These are phyloP conservation scores for Pseudogymnoascus destructans DNA, from an alignment of 2,329 filamentous ascomycete genomes.

Conservation along the genomic window DNA sequence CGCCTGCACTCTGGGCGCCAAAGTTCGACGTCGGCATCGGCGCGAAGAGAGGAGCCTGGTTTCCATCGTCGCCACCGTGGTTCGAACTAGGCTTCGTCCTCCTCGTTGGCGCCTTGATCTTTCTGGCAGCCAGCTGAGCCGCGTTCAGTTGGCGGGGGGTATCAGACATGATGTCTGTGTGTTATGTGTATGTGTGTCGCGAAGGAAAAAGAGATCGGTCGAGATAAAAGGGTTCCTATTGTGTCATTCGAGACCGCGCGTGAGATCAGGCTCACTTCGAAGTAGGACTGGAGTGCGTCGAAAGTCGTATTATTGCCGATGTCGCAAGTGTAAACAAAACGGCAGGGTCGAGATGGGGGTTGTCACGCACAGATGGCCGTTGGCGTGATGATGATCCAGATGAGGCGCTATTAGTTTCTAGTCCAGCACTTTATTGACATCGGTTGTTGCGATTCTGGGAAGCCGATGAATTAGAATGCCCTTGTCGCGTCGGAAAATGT, in stretches of 20 bases:
- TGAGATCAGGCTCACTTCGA: slow-evolving; percentile 3
- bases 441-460: slow-evolving; percentile 1
- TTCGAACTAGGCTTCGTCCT: slow-evolving; percentile 6
- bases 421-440: neutral
- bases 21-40: slow-evolving; percentile 11
- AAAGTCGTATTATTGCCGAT: neutral
- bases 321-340: neutral
- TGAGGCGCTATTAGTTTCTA: slow-evolving; percentile 4
- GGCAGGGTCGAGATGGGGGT: neutral
- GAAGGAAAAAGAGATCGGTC: neutral
- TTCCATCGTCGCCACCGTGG: slow-evolving; percentile 6
- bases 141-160: slow-evolving; percentile 17
- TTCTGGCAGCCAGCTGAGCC: slow-evolving; percentile 24
- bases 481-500: slow-evolving; percentile 2
- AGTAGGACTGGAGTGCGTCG: neutral
- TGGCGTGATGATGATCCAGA: neutral
- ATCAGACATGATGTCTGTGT: neutral
- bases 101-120: slow-evolving; percentile 20
- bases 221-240: neutral
- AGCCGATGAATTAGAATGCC: neutral
- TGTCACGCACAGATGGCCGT: neutral
- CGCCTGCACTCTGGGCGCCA: slow-evolving; percentile 12
- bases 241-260: neutral
- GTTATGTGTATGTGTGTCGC: neutral
- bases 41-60: slow-evolving; percentile 11